Evolutionary conservation across 306 rosid genomes (phyloP), one percentile per base, ranked within the genome.

Genomic region (Malus fusca): DNA sequence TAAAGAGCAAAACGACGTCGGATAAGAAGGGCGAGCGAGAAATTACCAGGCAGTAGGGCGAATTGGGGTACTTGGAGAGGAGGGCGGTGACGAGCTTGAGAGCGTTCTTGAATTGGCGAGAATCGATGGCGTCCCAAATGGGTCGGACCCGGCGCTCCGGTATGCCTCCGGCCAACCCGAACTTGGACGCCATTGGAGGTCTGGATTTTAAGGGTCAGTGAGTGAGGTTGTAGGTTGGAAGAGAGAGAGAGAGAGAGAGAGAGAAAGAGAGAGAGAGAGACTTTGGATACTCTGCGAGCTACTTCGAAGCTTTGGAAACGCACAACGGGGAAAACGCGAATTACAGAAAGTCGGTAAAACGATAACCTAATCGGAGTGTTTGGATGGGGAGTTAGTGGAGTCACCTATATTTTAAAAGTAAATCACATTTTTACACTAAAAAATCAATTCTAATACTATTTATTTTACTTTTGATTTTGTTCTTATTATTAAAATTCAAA

Each of bases 111-210:
- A 85, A 92, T 86, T 96, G 99, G 30, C 99, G 93, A 2, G 99
- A 88, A 84, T 96, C 98, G 76, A 96, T 88, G 85, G 99, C 99
- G 85, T 96, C 98, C 99, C 99, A 96, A 33, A 96, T 84, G 5
- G 97, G 96, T 2, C 99, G 97, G 81, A 96, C 97, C 52, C 93
- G 85, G 2, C 98, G 98, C 88, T 96, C 98, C 37, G 97, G 97
- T 68, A 96, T 85, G 22, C 97, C 99, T 2, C 99, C 98, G 21
- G 96, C 99, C 62, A 90, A 77, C 12, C 99, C 98, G 78, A 96
- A 89, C 89, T 90, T 96, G 12, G 99, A 86, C 6, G 98, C 92
- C 99, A 96, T 96, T 43, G 12, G 72, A 55, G 63, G 42, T 23
- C 69, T 21, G 13, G 62, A 6, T 61, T 53, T 21, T 71, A 46